These are phyloP conservation scores for Neurospora sp. DNA, from an alignment of 495 filamentous ascomycete species.

Conservation along the genomic window DNA sequence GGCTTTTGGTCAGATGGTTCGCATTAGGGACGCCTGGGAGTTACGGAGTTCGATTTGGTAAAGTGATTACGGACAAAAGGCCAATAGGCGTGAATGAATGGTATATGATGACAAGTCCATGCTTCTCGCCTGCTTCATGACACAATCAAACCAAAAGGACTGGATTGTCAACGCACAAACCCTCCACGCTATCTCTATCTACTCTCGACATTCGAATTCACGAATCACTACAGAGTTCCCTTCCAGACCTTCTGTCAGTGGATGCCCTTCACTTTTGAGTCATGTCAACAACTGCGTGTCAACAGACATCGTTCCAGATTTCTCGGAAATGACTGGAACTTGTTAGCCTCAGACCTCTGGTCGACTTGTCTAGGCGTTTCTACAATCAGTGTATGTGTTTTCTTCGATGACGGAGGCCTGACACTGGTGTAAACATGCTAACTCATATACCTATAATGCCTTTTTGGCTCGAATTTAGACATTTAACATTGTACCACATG, in stretches of 20 bases:
- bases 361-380: no score
- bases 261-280: background rate
- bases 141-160: background rate
- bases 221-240: background rate
- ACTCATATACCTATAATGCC: no score
- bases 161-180: no score
- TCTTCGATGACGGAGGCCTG: no score
- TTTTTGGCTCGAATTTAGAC: no score
- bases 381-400: no score
- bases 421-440: no score
- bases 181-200: no score
- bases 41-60: background rate
- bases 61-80: no score
- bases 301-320: background rate
- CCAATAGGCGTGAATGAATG: background rate
- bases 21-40: background rate
- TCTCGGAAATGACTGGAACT: background rate
- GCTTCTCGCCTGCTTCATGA: background rate
- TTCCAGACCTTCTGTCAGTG: background rate
- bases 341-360: no score
- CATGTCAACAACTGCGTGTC: background rate
- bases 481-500: no score
- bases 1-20: background rate
- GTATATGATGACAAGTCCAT: background rate
- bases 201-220: no score